Base-by-base conservation (phyloP, 179 eudicot genomes). In the Nepenthes alata region DNA sequence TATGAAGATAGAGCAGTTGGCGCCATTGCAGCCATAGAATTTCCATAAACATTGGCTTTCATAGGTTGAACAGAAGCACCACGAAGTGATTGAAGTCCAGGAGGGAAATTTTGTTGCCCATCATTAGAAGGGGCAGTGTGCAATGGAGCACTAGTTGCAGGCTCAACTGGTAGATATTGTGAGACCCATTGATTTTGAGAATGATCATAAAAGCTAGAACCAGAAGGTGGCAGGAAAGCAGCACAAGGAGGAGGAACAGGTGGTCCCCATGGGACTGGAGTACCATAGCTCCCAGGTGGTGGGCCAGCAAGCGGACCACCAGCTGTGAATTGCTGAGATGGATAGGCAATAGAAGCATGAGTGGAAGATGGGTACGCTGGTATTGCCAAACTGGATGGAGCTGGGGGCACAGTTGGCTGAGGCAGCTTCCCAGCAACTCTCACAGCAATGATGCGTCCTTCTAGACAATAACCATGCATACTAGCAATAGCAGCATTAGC, bases 191-290 rank as follows among this genome's bases (percentile, higher is more conserved):
- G 93, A 65, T 78, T 72, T 25, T 73, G 87, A 53, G 72, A 66
- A 39, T 83, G 83, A 58, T 88, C 64, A 58, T 85, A 91, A 64
- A 76, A 67, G 49, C 63, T 67, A 48, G 85, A 75, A 0, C 94
- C 95, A 12, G 89, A 83, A 54, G 86, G 86, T 6, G 90, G 94
- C 44, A 93, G 84, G 63, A 77, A 88, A 58, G 80, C 58, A 52
- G 79, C 80, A 76, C 78, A 83, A 10, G 81, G 76, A 49, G 88
- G 83, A 35, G 90, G 95, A 59, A 67, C 69, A 38, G 80, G 79
- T 14, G 89, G 83, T 13, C 88, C 91, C 97, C 97, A 87, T 0
- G 95, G 90, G 54, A 78, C 85, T 41, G 95, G 87, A 65, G 84
- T 64, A 3, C 78, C 78, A 57, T 78, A 85, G 68, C 75, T 73